Base-by-base conservation (phyloP, 441 rosid species). In the Populus trichocarpa region DNA sequence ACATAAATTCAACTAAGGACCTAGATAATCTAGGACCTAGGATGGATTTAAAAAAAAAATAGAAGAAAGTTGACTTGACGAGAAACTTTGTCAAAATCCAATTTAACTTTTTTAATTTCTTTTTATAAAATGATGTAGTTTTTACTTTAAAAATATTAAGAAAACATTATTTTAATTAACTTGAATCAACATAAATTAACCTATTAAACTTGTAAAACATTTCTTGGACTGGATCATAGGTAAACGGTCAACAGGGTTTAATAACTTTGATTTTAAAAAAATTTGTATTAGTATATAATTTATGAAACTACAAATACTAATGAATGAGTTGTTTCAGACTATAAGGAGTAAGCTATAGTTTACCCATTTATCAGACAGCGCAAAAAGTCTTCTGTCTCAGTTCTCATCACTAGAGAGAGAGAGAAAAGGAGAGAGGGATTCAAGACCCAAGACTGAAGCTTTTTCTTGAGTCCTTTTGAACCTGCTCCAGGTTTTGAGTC, bases 171-270 rank as follows among this genome's bases (percentile, higher is more conserved):
- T 38, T 38, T 38, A 38, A 38, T 38, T 9, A 10, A 9, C 13
- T 9, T 38, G 12, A 9, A 38, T 38, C 0, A 38, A 38, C 2
- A 0, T 38, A 1, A 38, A 38, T 38, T 38, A 38, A 38, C 12
- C 0, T 38, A 38, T 9, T 0, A 0, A 2, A 38, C 12, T 0
- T 38, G 7, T 14, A 46, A 46, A 1, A 46, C 7, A 46, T 4
- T 46, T 14, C 20, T 46, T 46, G 57, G 0, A 46, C 20, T 5
- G 57, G 57, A 0, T 46, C 20, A 14, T 46, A 46, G n/a, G n/a
- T n/a, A n/a, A n/a, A n/a, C n/a, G 18, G 6, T 0, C 0, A 46
- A 46, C 0, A 5, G 0, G 57, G 57, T 16, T 46, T 46, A 46
- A 5, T 46, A 46, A 4, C 57, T 46, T 46, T 46, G 57, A 46